These are phyloP conservation scores for Pythium phragmiticola DNA, from an alignment of 352 stramenopile genomes.

Conservation along the genomic window DNA sequence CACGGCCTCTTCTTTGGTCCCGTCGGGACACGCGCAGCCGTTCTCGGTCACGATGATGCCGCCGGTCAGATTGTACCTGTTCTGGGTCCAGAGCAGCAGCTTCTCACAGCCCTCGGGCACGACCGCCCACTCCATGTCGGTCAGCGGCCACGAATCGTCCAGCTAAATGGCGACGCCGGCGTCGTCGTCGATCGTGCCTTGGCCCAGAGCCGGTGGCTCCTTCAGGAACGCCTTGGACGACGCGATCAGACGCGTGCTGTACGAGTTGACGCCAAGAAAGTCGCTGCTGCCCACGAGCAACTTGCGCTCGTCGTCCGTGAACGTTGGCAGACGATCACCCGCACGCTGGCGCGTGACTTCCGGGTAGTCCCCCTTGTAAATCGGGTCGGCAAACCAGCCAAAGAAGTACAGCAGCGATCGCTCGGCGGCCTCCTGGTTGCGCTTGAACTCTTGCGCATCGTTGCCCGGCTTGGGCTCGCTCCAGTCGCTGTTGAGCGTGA, in stretches of 20 bases:
- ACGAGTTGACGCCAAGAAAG: conserved; percentile 96
- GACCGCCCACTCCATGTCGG: conserved; percentile 75
- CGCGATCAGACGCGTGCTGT: conserved; percentile 63
- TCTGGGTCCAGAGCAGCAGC: conserved; percentile 85
- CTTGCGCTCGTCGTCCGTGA: too few species aligned
- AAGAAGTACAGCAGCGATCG: conserved; percentile 84
- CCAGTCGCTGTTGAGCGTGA: conserved; percentile 91
- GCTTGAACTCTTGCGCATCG: conserved; percentile 47
- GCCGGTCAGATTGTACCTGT: conserved; percentile 73
- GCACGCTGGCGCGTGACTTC: conserved; percentile 85
- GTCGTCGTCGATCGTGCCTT: conserved; percentile 32
- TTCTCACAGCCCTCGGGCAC: too few species aligned
- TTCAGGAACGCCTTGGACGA: conserved; percentile 45
- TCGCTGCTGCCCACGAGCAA: conserved; percentile 77
- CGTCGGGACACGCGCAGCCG: conserved; percentile 59
- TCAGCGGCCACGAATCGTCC: conserved; percentile 45
- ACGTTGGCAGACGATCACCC: conserved; percentile 80
- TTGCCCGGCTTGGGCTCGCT: conserved; percentile 63
- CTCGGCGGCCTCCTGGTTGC: conserved; percentile 66
- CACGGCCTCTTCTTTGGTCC: conserved; percentile 18
- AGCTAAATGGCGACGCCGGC: conserved; percentile 39
- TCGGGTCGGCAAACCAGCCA: conserved; percentile 92
- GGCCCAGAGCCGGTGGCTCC: too few species aligned
- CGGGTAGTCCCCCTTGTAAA: conserved; percentile 93
- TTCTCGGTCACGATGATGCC: conserved; percentile 93